Base-by-base conservation (phyloP, 495 filamentous ascomycete species). In the Poronia punctata region DNA sequence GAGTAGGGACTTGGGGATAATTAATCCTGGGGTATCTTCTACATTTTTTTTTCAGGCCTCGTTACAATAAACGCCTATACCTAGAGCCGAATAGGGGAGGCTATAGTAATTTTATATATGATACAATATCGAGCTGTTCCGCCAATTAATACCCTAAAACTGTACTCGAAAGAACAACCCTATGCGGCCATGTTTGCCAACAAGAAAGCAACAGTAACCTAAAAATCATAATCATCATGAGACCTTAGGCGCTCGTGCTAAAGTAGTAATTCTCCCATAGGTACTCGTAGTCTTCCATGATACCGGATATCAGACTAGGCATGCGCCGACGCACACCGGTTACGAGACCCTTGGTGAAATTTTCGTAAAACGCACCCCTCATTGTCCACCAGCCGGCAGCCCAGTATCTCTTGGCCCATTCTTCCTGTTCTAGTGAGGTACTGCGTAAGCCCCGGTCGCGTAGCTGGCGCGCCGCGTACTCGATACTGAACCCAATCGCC, bases 231-330 rank as follows among this genome's bases (percentile, higher is more conserved):
- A 35, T 21, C 6, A 35, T 6, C 5, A 4, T 19, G 20, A 17
- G 5, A 28, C 10, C 17, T 66, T 43, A 72, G 11, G 60, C 48
- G 25, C 62, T 67, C 8, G 69, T 72, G 52, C 69, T 72, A 61
- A 97, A 97, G 62, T 98, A 90, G 55, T 94, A 97, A 37, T 94
- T 85, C 65, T 96, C 90, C 92, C 92, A 98, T 11, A 98, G 70
- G 55, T 92, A 96, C 57, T 93, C 86, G 52, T 97, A 97, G 56
- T 98, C 93, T 58, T 94, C 89, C 40, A 97, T 53, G 16, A 98
- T 75, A 37, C 81, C 88, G 1, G 76, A 79, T 11, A 96, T 67
- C 49, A 97, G 65, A 50, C 83, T 81, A 36, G 93, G 73, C 55
- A 95, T 65, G 32, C 83, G 82, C 29, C 74, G 72, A 49, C 79